Evolutionary conservation across 352 stramenopile species (phyloP).

Genomic region (Phytophthora constricta): DNA sequence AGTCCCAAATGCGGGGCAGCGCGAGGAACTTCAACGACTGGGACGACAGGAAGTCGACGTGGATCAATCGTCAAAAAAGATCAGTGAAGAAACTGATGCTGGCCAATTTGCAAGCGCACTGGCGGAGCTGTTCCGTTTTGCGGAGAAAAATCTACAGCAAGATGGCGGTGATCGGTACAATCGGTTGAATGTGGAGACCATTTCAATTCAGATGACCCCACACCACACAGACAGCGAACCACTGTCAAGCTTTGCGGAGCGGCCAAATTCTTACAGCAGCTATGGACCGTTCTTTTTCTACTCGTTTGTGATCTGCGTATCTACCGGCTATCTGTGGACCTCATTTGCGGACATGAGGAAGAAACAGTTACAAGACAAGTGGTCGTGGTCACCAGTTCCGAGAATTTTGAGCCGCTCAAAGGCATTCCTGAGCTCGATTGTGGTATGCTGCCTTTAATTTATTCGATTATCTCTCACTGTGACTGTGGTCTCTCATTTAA

Average conservation of each 20-base stretch:
- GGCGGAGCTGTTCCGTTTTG: slow-evolving; percentile 12
- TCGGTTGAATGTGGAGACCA: slow-evolving; percentile 16
- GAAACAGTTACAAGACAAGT: slow-evolving; percentile 23
- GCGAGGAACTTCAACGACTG: slow-evolving; percentile 3
- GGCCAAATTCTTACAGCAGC: slow-evolving; percentile 4
- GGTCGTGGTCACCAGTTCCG: slow-evolving; percentile 47
- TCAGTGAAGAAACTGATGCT: background rate
- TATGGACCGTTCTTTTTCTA: slow-evolving; percentile 47
- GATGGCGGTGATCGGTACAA: slow-evolving; percentile 10
- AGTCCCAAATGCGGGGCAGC: slow-evolving; percentile 13
- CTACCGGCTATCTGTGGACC: slow-evolving; percentile 41
- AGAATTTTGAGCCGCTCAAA: slow-evolving; percentile 37
- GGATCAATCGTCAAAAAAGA: background rate
- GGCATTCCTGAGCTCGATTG: slow-evolving; percentile 37
- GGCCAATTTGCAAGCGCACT: slow-evolving; percentile 6
- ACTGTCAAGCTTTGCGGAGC: slow-evolving; percentile 4
- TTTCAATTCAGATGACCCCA: slow-evolving; percentile 12
- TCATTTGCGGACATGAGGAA: slow-evolving; percentile 19
- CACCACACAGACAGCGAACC: background rate
- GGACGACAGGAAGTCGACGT: background rate
- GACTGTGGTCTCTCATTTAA: slow-evolving; percentile 12
- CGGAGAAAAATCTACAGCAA: slow-evolving; percentile 14
- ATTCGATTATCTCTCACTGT: too few species aligned
- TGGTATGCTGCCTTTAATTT: too few species aligned
- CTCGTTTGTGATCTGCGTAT: slow-evolving; percentile 30